Conservation (phyloP, 805 yeast genomes). For the Barnettozyma sp. region DNA sequence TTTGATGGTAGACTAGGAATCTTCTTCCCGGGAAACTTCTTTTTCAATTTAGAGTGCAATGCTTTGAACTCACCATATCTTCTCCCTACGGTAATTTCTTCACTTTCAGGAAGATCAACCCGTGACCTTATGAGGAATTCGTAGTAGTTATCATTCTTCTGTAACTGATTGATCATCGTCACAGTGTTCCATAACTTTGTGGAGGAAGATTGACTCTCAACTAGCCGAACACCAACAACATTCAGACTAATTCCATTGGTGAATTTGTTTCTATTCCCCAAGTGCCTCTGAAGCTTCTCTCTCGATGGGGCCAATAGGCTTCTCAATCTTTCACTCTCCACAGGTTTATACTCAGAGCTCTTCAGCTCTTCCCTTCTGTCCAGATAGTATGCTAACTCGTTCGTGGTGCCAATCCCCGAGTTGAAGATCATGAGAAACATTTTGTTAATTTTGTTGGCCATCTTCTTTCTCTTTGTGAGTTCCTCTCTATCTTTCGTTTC, state of each 20-base stretch:
- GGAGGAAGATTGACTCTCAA: slow-evolving; percentile 23
- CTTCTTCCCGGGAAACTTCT: slow-evolving; percentile 61
- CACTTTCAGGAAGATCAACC: slow-evolving; percentile 18
- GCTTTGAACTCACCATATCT: slow-evolving; percentile 62
- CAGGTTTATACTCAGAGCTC: slow-evolving; percentile 18
- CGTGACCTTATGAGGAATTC: slow-evolving; percentile 21
- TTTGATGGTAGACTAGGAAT: slow-evolving; percentile 54
- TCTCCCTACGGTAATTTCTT: slow-evolving; percentile 37
- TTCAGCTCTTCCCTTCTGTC: slow-evolving; percentile 25
- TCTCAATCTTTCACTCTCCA: slow-evolving; percentile 28
- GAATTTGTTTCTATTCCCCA: slow-evolving; percentile 28
- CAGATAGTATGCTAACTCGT: slow-evolving; percentile 45
- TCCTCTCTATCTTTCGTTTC: slow-evolving; percentile 71
- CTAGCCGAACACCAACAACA: slow-evolving; percentile 55
- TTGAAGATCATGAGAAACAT: slow-evolving; percentile 63
- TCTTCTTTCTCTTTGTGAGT: slow-evolving; percentile 59
- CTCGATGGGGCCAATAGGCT: slow-evolving; percentile 34
- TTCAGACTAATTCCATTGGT: slow-evolving; percentile 57
- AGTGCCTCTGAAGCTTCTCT: slow-evolving; percentile 28
- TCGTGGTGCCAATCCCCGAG: slow-evolving; percentile 59
- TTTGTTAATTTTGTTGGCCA: slow-evolving; percentile 54
- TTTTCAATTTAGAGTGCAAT: slow-evolving; percentile 46
- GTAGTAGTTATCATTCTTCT: slow-evolving; percentile 19
- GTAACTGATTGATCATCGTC: slow-evolving; percentile 14
- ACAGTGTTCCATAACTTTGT: slow-evolving; percentile 25